A percentile compares a stretch with the other conserved stretches of the same genome.
These are phyloP conservation scores for Cicer judaicum DNA, from an alignment of 306 rosid genomes.

Conservation along the genomic window DNA sequence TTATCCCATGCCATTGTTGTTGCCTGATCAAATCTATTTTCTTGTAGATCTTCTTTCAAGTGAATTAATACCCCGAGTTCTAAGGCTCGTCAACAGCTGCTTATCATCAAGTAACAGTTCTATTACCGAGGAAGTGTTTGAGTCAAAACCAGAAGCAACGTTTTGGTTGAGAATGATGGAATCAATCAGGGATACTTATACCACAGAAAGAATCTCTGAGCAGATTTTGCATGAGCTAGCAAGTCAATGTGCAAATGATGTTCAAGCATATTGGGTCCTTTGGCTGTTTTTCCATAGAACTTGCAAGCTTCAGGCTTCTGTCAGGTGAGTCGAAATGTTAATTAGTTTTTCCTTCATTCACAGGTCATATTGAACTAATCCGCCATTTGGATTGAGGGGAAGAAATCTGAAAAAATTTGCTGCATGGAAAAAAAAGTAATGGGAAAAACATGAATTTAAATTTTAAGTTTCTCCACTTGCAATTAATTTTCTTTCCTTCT, in stretches of 20 bases:
- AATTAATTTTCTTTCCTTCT: slow-evolving; percentile 12
- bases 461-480: neutral
- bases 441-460: neutral
- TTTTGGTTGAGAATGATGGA: slow-evolving; percentile 85
- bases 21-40: slow-evolving; percentile 46
- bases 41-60: slow-evolving; percentile 69
- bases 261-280: slow-evolving; percentile 85
- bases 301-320: slow-evolving; percentile 58
- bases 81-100: slow-evolving; percentile 60
- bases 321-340: slow-evolving; percentile 63
- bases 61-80: slow-evolving; percentile 61
- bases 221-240: slow-evolving; percentile 78
- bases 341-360: slow-evolving; percentile 37
- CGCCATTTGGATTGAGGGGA: slow-evolving; percentile 30
- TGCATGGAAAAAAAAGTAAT: slow-evolving; percentile 1
- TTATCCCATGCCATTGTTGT: slow-evolving; percentile 22
- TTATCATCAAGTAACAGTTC: slow-evolving; percentile 53
- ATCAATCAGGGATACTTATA: slow-evolving; percentile 71
- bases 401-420: slow-evolving; percentile 9
- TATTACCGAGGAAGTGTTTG: slow-evolving; percentile 50
- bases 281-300: slow-evolving; percentile 76
- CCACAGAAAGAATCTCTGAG: slow-evolving; percentile 82
- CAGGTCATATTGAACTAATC: slow-evolving; percentile 26
- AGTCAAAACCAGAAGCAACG: slow-evolving; percentile 56
- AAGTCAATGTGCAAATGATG: slow-evolving; percentile 62